Base-by-base conservation (phyloP, 768 basidiomycete species). In the Ramaria sp. region DNA sequence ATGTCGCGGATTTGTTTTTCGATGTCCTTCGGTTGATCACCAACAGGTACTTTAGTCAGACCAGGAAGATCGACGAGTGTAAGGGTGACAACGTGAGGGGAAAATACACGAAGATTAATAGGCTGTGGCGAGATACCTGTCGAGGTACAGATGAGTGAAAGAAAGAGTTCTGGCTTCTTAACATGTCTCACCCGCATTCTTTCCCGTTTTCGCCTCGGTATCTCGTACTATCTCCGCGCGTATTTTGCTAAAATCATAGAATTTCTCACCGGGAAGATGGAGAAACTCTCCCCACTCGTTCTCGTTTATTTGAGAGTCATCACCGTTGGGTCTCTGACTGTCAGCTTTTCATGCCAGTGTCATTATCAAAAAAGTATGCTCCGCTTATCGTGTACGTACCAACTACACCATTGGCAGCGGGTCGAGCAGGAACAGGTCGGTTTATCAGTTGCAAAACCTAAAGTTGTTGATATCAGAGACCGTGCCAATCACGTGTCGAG, bases 271-370 rank as follows among this genome's bases (percentile, higher is more conserved):
- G 0, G 95, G 96, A 39, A 97, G 79, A 65, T 93, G 92, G 31
- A 97, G 76, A 78, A 99, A 99, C 72, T 99, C 96, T 64, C 95
- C 96, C 96, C 96, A 99, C 71, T 98, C 96, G 63, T 96, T 84
- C 55, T 83, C 76, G 68, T 98, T 98, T 70, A 87, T 90, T 27
- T 49, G 48, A 19, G 48, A 27, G 72, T 89, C 88, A 31, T 71
- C 67, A 11, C 75, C 74, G 62, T 77, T 74, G 51, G 78, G 59
- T 71, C 75, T 73, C 67, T 59, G 63, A 65, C 37, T 31, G 22
- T 49, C 48, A 30, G 48, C 48, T 49, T 30, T 17, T 7, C 22
- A 17, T 27, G 11, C 22, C 22, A 30, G 22, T 9, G 48, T 33
- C 15, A 33, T 10, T 49, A 15, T 30, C 17, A 24, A 30, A 33